A percentile compares a stretch with the other conserved stretches of the same genome.
These are phyloP conservation scores for Pisolithus albus DNA, from an alignment of 768 basidiomycete species.

Conservation along the genomic window DNA sequence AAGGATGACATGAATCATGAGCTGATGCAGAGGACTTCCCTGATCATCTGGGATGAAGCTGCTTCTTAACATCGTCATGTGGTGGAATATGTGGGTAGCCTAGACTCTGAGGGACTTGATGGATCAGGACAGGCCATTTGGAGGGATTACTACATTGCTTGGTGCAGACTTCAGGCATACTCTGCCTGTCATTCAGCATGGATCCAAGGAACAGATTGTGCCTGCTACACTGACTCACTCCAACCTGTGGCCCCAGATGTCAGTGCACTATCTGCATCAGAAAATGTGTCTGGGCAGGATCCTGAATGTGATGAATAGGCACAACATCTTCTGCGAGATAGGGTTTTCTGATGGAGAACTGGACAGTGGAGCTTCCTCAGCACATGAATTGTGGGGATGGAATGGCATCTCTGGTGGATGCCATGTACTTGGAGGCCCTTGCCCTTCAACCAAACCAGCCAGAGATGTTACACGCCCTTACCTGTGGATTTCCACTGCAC, in stretches of 20 bases:
- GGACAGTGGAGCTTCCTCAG: slow-evolving; percentile 16
- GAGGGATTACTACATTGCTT: slow-evolving; percentile 28
- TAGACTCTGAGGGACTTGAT: slow-evolving; percentile 29
- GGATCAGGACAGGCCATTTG: slow-evolving; percentile 29
- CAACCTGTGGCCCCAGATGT: too few relatives aligned
- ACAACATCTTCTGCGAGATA: slow-evolving; percentile 31
- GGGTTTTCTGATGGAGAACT: slow-evolving; percentile 21
- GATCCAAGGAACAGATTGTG: too few relatives aligned
- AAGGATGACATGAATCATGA: too few relatives aligned
- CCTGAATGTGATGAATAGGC: slow-evolving; percentile 27
- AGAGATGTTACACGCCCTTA: too few relatives aligned
- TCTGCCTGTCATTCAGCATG: too few relatives aligned
- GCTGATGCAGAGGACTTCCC: too few relatives aligned
- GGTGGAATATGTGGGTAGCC: slow-evolving; percentile 36
- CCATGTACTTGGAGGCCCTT: slow-evolving; percentile 21
- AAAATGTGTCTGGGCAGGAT: slow-evolving; percentile 32
- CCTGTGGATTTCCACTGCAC: too few relatives aligned
- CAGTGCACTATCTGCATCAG: too few relatives aligned
- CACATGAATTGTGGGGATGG: slow-evolving; percentile 21
- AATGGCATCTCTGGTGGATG: slow-evolving; percentile 19
- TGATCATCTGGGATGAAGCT: too few relatives aligned
- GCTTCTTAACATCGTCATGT: slow-evolving; percentile 1
- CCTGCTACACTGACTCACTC: too few relatives aligned
- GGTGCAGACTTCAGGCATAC: too few relatives aligned
- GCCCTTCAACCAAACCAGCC: too few relatives aligned